phyloP scores from a whole-genome alignment of 139 green algal genomes.

The Medakamo hakoo region DNA sequence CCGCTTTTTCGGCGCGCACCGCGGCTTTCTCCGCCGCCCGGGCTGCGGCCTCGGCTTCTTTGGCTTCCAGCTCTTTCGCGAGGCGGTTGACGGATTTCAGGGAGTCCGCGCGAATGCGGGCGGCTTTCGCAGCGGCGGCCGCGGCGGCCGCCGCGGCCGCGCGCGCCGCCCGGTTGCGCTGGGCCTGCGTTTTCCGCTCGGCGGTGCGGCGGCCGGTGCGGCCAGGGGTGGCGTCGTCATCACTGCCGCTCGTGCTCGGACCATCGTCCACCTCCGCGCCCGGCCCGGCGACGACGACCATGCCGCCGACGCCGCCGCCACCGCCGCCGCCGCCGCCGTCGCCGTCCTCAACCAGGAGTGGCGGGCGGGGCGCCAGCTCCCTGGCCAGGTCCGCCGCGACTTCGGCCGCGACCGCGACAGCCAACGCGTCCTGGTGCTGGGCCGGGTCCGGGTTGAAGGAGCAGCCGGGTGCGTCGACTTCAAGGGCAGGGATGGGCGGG shows the following conservation, averaged over 20 bases:
- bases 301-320: slow-evolving; percentile 9
- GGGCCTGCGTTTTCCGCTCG: slow-evolving; percentile 29
- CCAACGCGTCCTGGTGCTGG: slow-evolving; percentile 64
- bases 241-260: slow-evolving; percentile 13
- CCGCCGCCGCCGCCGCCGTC: slow-evolving; percentile 13
- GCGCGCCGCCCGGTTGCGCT: slow-evolving; percentile 17
- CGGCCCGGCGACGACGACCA: slow-evolving; percentile 12
- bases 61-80: slow-evolving; percentile 5
- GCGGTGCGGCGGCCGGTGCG: not conserved
- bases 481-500: slow-evolving; percentile 26
- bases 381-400: slow-evolving; percentile 2
- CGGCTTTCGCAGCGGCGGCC: slow-evolving; percentile 3
- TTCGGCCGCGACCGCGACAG: slow-evolving; percentile 44
- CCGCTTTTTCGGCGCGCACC: no score
- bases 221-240: slow-evolving; percentile 1
- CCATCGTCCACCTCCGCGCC: slow-evolving; percentile 9
- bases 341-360: slow-evolving; percentile 1
- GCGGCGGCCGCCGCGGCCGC: not conserved
- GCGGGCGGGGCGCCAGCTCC: no score
- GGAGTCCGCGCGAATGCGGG: not conserved
- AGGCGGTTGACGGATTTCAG: slow-evolving; percentile 5
- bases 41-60: slow-evolving; percentile 13
- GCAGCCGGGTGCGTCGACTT: slow-evolving; percentile 55
- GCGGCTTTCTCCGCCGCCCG: no score
- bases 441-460: slow-evolving; percentile 65